These are phyloP conservation scores for Pezicula carpinea DNA, from an alignment of 2,329 filamentous ascomycete genomes.

Conservation along the genomic window DNA sequence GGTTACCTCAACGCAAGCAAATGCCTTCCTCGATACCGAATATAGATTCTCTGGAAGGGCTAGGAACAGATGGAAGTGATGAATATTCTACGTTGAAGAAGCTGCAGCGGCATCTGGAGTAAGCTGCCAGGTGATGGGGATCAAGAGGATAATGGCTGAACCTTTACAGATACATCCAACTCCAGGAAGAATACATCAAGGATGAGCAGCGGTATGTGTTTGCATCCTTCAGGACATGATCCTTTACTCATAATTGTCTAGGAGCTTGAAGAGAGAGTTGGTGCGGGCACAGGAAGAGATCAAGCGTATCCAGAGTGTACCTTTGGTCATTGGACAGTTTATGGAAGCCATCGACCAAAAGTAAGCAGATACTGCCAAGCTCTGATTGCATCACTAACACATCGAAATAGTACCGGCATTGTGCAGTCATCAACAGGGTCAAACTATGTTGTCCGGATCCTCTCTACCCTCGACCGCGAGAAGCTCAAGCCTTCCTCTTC, in stretches of 20 bases:
- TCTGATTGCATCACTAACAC: constrained; percentile 13
- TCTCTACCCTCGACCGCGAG: constrained; percentile 97
- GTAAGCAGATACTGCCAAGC: constrained; percentile 44
- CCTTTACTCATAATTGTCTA: constrained; percentile 30
- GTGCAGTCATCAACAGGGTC: constrained; percentile 97
- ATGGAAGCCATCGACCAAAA: constrained; percentile 99
- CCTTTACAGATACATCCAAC: constrained; percentile 72
- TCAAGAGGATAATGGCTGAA: constrained; percentile 19
- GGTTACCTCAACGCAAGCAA: constrained; percentile 75
- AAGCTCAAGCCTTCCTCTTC: constrained; percentile 97
- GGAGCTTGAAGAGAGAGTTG: constrained; percentile 93
- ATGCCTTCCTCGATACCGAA: constrained; percentile 78
- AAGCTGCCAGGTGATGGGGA: constrained; percentile 30
- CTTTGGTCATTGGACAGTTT: constrained; percentile 96
- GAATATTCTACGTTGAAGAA: constrained; percentile 96
- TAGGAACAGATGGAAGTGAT: constrained; percentile 75
- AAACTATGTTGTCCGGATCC: constrained; percentile 97
- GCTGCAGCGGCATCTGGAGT: constrained; percentile 94
- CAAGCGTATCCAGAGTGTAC: constrained; percentile 98
- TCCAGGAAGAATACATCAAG: constrained; percentile 99
- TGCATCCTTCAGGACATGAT: not conserved
- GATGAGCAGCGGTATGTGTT: constrained; percentile 81
- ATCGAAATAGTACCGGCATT: constrained; percentile 73
- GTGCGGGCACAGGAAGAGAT: constrained; percentile 98
- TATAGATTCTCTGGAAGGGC: constrained; percentile 84